Evolutionary conservation across 192 early-diverging fungal species (phyloP).

Genomic region (Backusella luteola): DNA sequence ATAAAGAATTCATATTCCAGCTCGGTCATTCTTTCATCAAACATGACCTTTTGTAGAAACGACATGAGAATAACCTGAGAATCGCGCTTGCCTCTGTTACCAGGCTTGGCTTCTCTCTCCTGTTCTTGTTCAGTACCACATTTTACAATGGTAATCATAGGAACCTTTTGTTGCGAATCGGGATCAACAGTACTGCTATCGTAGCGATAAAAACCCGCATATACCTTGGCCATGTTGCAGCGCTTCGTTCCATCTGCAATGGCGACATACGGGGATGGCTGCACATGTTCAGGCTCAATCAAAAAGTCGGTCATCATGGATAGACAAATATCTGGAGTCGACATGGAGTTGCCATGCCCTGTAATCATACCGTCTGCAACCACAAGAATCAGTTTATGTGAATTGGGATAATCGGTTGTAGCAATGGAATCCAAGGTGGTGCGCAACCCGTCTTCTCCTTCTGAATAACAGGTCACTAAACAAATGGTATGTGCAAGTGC

Average conservation of each 20-base stretch:
- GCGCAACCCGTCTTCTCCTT: conserved; percentile 65
- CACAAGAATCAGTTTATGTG: conserved; percentile 76
- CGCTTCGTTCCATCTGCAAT: conserved; percentile 91
- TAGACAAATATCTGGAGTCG: conserved; percentile 76
- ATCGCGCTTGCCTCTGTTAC: conserved; percentile 95
- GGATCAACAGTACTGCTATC: conserved; percentile 56
- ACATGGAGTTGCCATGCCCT: conserved; percentile 72
- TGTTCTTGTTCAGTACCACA: conserved; percentile 60
- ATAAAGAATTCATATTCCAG: conserved; percentile 81
- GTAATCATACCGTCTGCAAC: conserved; percentile 81
- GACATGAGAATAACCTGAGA: conserved; percentile 96
- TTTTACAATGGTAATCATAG: conserved; percentile 62
- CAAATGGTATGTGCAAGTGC: conserved; percentile 62
- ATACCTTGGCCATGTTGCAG: conserved; percentile 92
- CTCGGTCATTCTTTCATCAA: conserved; percentile 83
- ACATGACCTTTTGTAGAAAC: conserved; percentile 89
- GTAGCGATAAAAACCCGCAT: conserved; percentile 85
- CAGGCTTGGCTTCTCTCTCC: conserved; percentile 62
- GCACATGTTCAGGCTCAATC: conserved; percentile 53
- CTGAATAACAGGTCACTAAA: conserved; percentile 79
- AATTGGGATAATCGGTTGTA: conserved; percentile 72
- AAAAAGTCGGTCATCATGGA: conserved; percentile 76
- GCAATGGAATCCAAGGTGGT: conserved; percentile 80
- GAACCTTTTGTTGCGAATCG: conserved; percentile 58
- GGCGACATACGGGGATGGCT: conserved; percentile 82